Evolutionary conservation across 139 green algal genomes (phyloP).

Genomic region (Pleodorina starrii): DNA sequence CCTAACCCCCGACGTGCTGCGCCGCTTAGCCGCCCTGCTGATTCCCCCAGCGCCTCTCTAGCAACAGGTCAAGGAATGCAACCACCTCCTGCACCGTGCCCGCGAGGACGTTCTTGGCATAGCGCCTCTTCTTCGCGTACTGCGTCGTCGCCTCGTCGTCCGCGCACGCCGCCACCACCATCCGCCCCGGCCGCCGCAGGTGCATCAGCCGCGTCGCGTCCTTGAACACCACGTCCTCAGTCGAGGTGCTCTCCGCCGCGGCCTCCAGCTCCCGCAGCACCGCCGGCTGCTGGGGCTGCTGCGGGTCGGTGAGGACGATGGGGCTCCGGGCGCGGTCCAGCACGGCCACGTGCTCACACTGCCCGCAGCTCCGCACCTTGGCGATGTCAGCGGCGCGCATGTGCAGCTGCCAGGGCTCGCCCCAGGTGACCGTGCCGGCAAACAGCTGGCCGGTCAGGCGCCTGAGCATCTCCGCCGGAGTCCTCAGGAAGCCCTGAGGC

Average conservation of each 20-base stretch:
- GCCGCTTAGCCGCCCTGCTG: too few relatives aligned
- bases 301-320: background rate
- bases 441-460: background rate
- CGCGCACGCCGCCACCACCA: conserved; percentile 19
- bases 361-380: background rate
- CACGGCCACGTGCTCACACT: background rate
- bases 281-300: background rate
- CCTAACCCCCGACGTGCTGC: too few relatives aligned
- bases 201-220: conserved; percentile 12
- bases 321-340: background rate
- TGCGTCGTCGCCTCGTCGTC: background rate
- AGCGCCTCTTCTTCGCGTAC: background rate
- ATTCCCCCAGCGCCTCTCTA: too few relatives aligned
- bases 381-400: background rate
- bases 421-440: background rate
- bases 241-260: background rate
- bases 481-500: conserved; percentile 25
- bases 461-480: background rate
- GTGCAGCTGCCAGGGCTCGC: background rate
- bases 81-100: background rate
- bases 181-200: background rate
- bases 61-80: conserved; percentile 20
- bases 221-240: background rate
- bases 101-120: conserved; percentile 23
- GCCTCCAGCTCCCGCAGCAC: background rate